Evolutionary conservation across 2,329 filamentous ascomycete species (phyloP), one percentile per base, ranked within the genome.

Genomic region (Dactylonectria macrodidyma): DNA sequence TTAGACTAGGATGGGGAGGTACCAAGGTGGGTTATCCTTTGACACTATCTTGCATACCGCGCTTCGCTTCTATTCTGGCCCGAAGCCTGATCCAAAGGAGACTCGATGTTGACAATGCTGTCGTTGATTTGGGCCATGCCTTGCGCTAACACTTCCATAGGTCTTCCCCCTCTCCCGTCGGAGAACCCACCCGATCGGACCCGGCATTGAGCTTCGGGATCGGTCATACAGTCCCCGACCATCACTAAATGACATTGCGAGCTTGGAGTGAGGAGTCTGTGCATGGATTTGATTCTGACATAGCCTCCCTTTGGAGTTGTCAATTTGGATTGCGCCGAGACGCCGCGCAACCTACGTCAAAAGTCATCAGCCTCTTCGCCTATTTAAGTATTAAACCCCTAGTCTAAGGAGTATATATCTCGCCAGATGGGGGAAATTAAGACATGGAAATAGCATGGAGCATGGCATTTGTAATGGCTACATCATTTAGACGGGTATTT

Each of bases 1-100:
- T 95, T 79, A 87, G 95, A 77, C 84, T 98, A 75, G 96, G 96
- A 68, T 99, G 96, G 96, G 91, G 93, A 71, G 92, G 92, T 62
- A 98, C 96, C 67, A 97, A 96, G 90, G 96, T 98, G 87, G 54
- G 88, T 26, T 30, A 9, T 46, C 26, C 14, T 33, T 10, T 7
- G 16, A 16, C 10, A 7, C 26, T 22, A 1, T 47, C 24, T 33
- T 54, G 26, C 3, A 16, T 47, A 30, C 41, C 9, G 7, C 7
- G 30, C n/a, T 41, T 8, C 5, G n/a, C 10, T 6, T 33, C 22
- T n/a, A 41, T 16, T 4, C 36, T 7, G 3, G 33, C 8, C 30
- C 7, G 36, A 30, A 24, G 14, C 34, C 19, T 50, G n/a, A 33
- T 22, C 19, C 10, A 11, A 22, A 24, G 14, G 19, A 2, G n/a